A percentile compares a stretch with the other conserved stretches of the same genome.
Evolutionary conservation across 345 rosid species (phyloP).

Genomic region (Camelina sativa): DNA sequence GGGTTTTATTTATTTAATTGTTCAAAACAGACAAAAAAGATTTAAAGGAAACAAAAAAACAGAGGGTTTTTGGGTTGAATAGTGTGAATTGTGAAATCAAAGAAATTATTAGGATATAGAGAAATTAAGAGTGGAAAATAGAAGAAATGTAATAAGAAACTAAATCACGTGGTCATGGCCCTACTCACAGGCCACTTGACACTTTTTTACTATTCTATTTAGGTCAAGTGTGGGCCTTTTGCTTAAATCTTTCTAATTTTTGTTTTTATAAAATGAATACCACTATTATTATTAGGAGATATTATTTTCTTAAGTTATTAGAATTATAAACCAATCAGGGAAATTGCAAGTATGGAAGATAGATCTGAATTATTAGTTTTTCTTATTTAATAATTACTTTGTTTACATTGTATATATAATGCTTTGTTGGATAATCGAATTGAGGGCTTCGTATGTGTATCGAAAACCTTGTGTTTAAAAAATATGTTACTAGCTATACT

Average conservation of each 20-base stretch:
- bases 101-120: slow-evolving; percentile 21
- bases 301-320: background rate
- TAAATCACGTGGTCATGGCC: slow-evolving; percentile 45
- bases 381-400: background rate
- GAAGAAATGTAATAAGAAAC: slow-evolving; percentile 29
- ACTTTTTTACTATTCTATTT: slow-evolving; percentile 44
- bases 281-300: slow-evolving; percentile 23
- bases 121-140: slow-evolving; percentile 26
- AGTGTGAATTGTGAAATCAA: slow-evolving; percentile 29
- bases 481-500: background rate
- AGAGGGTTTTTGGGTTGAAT: slow-evolving; percentile 27
- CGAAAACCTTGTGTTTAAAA: background rate
- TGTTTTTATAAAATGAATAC: background rate
- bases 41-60: background rate
- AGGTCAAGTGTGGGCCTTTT: slow-evolving; percentile 43
- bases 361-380: slow-evolving; percentile 2
- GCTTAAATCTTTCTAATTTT: background rate
- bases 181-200: slow-evolving; percentile 46
- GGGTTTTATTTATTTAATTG: slow-evolving; percentile 37
- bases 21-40: slow-evolving; percentile 3
- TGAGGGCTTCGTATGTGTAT: background rate
- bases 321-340: slow-evolving; percentile 26
- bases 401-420: background rate
- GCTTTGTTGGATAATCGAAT: background rate
- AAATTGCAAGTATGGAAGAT: slow-evolving; percentile 22